Conservation (phyloP, 352 stramenopile genomes). For the Thalassiosira exigua region DNA sequence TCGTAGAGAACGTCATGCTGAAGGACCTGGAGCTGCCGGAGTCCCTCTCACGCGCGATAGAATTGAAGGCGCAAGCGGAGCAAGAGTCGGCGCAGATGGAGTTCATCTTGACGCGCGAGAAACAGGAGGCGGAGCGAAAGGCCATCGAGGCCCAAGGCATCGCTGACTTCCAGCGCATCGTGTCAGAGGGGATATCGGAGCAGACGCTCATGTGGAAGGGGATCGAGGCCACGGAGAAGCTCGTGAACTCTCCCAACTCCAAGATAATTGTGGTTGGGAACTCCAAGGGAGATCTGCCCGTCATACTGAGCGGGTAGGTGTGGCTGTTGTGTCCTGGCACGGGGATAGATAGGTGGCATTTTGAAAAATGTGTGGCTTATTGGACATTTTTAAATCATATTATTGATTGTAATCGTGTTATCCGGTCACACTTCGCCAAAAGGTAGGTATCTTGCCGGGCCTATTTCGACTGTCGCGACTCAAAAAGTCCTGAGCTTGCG, state of each 20-base stretch:
- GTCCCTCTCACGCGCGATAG: slow-evolving; percentile 60
- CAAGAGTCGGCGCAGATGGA: slow-evolving; percentile 64
- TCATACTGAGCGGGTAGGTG: slow-evolving; percentile 85
- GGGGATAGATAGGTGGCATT: slow-evolving; percentile 95
- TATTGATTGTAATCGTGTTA: too few species aligned
- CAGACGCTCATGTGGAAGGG: slow-evolving; percentile 52
- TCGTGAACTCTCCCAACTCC: slow-evolving; percentile 86
- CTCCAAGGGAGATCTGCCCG: slow-evolving; percentile 72
- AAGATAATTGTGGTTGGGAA: slow-evolving; percentile 79
- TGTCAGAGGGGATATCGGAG: slow-evolving; percentile 53
- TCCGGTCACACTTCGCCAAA: slow-evolving; percentile 96
- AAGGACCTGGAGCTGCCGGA: slow-evolving; percentile 84
- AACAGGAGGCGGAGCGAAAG: slow-evolving; percentile 65
- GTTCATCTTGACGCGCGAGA: slow-evolving; percentile 63
- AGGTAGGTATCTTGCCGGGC: slow-evolving; percentile 89
- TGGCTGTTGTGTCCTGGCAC: slow-evolving; percentile 88
- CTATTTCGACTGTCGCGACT: slow-evolving; percentile 86
- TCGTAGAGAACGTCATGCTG: slow-evolving; percentile 97
- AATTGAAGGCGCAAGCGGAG: slow-evolving; percentile 66
- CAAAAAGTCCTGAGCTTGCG: slow-evolving; percentile 80
- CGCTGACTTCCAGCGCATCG: slow-evolving; percentile 69
- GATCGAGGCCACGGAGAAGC: slow-evolving; percentile 35
- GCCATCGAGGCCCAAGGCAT: slow-evolving; percentile 64
- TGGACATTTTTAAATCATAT: too few species aligned
- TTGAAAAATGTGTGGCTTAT: too few species aligned